A percentile compares a stretch with the other conserved stretches of the same genome.
phyloP scores from a whole-genome alignment of 2,329 filamentous ascomycete genomes.

The Pestalotiopsis fici region DNA sequence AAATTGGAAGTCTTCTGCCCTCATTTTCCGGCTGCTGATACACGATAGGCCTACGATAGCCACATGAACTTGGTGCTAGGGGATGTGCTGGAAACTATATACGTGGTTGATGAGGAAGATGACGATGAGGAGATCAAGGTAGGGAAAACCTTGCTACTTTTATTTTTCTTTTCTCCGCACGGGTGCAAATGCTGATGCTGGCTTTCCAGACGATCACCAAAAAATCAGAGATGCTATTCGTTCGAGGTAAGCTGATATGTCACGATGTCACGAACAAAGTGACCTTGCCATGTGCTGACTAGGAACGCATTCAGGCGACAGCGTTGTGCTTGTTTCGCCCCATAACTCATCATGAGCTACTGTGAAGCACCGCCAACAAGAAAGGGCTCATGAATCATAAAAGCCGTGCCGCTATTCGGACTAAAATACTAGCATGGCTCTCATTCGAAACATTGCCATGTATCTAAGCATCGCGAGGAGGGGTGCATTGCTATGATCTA shows the following conservation, averaged over 20 bases:
- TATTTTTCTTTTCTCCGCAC: too few species aligned
- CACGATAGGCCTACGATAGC: conserved; percentile 85
- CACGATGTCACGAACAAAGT: background rate
- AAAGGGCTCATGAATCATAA: background rate
- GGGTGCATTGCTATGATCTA: background rate
- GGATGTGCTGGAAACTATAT: conserved; percentile 97
- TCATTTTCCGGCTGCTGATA: background rate
- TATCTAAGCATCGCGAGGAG: background rate
- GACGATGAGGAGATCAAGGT: conserved; percentile 78
- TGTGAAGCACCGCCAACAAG: background rate
- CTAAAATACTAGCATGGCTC: background rate
- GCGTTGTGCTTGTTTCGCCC: conserved; percentile 60
- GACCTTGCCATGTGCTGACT: background rate
- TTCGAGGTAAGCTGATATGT: conserved; percentile 70
- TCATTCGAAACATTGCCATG: background rate
- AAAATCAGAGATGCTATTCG: conserved; percentile 98
- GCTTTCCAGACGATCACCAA: conserved; percentile 79
- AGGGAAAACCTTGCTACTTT: conserved; percentile 22
- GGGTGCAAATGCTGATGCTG: conserved; percentile 5
- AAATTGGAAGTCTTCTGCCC: background rate
- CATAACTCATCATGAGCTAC: conserved; percentile 13
- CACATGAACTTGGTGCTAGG: conserved; percentile 97
- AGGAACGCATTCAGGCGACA: conserved; percentile 56
- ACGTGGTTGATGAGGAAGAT: conserved; percentile 86
- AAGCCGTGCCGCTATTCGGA: background rate